Percentiles rank a stretch among this genome's conserved stretches.
Evolutionary conservation across 2,329 filamentous ascomycete genomes (phyloP).

Genomic region (Colletotrichum cordylinicola): DNA sequence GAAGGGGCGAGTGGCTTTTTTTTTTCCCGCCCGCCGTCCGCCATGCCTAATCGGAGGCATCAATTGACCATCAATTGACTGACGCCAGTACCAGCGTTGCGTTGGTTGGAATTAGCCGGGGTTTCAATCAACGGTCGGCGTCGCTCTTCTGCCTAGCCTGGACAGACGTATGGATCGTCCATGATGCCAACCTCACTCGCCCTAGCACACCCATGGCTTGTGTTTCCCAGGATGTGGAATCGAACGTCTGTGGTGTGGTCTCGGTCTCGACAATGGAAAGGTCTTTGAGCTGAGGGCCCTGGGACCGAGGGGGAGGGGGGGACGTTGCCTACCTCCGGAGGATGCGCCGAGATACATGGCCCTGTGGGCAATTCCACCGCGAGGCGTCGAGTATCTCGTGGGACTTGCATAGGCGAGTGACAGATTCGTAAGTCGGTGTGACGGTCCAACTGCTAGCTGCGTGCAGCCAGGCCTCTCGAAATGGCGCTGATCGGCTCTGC

Average conservation of each 20-base stretch:
- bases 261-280: neutral
- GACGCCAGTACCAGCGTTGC: neutral
- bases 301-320: neutral
- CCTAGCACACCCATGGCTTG: neutral
- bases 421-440: conserved; percentile 19
- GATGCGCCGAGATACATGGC: neutral
- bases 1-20: neutral
- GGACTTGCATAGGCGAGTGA: conserved; percentile 15
- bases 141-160: neutral
- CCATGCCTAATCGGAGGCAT: neutral
- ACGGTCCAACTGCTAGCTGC: conserved; percentile 14
- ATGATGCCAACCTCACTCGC: neutral
- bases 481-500: conserved; percentile 4
- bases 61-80: neutral
- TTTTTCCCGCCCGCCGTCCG: neutral
- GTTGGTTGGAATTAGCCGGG: neutral
- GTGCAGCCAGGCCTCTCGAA: neutral
- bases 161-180: neutral
- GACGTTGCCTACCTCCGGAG: neutral
- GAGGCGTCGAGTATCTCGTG: neutral
- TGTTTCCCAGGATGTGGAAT: neutral
- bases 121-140: neutral
- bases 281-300: neutral
- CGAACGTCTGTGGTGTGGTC: neutral
- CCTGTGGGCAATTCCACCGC: neutral